Conservation (phyloP, 78 protist genomes). For the Polysphondylium violaceum region DNA sequence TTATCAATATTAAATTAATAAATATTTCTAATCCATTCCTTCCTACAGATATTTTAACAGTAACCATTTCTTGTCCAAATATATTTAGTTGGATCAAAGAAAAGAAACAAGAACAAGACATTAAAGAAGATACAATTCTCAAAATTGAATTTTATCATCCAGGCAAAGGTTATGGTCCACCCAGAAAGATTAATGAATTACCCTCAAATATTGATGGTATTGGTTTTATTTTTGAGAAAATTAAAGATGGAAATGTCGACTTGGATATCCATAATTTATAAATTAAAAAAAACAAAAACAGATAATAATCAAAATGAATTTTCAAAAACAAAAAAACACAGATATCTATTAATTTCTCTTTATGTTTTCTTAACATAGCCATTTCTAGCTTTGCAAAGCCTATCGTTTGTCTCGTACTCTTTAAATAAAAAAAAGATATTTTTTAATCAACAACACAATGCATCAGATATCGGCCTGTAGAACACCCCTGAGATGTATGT, state of each 20-base stretch:
- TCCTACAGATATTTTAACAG: neutral
- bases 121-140: neutral
- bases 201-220: neutral
- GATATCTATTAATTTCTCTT: no score
- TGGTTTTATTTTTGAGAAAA: slow-evolving; percentile 25
- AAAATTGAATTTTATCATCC: slow-evolving; percentile 18
- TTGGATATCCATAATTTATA: slow-evolving; percentile 3
- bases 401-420: no score
- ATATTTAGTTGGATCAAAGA: slow-evolving; percentile 21
- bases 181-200: slow-evolving; percentile 1
- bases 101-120: neutral
- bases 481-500: no score
- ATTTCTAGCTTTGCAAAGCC: no score
- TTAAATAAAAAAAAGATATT: no score
- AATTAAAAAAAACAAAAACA: neutral
- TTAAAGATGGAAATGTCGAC: slow-evolving; percentile 11
- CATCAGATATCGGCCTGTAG: no score
- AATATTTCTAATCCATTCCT: neutral
- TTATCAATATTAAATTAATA: neutral
- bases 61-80: neutral
- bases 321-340: no score
- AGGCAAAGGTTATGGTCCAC: slow-evolving; percentile 17
- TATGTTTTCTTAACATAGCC: no score
- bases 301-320: neutral
- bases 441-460: no score